Conservation (phyloP, 371 early-diverging fungal genomes). For the Blastocladiella emersonii region DNA sequence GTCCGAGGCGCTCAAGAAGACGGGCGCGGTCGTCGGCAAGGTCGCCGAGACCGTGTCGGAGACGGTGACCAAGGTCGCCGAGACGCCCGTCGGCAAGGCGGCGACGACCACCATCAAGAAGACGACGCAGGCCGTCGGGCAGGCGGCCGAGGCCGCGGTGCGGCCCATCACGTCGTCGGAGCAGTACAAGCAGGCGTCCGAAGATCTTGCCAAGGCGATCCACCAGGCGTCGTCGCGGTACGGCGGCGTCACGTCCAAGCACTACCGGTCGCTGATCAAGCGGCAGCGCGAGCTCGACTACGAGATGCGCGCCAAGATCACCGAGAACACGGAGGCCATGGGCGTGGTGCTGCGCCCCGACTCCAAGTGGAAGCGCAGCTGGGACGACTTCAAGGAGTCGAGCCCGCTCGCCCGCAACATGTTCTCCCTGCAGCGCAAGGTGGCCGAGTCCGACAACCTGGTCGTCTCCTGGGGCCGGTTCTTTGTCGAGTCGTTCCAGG, state of each 20-base stretch:
- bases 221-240: constrained; percentile 61
- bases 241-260: constrained; percentile 62
- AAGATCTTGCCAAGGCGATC: constrained; percentile 65
- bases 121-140: constrained; percentile 58
- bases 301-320: constrained; percentile 18
- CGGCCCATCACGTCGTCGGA: constrained; percentile 35
- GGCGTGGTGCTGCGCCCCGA: constrained; percentile 81
- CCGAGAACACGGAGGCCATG: constrained; percentile 55
- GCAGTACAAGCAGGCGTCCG: constrained; percentile 69
- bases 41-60: constrained; percentile 68
- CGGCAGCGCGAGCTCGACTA: constrained; percentile 23
- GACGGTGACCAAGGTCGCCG: constrained; percentile 38
- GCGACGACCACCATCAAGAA: constrained; percentile 37
- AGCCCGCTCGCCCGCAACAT: constrained; percentile 73
- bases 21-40: constrained; percentile 43
- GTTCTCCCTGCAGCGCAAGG: constrained; percentile 55
- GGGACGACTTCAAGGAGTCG: constrained; percentile 82
- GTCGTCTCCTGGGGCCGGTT: constrained; percentile 68
- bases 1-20: constrained; percentile 40
- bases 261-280: constrained; percentile 44
- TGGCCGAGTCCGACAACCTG: constrained; percentile 84
- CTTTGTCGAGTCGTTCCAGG: constrained; percentile 57
- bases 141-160: constrained; percentile 15
- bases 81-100: constrained; percentile 3
- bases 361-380: constrained; percentile 78